Conservation (phyloP, 1,139 yeast genomes). For the Geotrichum cucujoidarum region DNA sequence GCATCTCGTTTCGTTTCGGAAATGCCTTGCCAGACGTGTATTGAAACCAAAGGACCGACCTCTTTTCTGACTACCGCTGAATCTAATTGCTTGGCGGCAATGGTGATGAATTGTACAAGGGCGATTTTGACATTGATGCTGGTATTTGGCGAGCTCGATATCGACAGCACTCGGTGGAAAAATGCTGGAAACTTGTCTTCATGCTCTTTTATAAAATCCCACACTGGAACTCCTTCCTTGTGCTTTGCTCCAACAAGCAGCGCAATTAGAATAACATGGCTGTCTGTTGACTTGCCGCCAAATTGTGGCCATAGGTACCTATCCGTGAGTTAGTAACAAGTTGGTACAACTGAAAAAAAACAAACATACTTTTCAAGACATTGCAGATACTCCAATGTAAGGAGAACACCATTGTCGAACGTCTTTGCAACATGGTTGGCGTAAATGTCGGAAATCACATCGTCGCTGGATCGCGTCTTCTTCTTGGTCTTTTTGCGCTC, state of each 20-base stretch:
- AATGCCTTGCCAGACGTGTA: constrained; percentile 37
- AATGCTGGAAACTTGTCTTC: constrained; percentile 29
- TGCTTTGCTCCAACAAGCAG: constrained; percentile 22
- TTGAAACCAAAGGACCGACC: constrained; percentile 40
- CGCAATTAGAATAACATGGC: constrained; percentile 41
- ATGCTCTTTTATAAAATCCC: constrained; percentile 23
- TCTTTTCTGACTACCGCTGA: constrained; percentile 28
- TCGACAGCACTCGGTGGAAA: constrained; percentile 30
- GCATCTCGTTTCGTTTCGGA: constrained; percentile 21
- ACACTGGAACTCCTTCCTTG: constrained; percentile 20
- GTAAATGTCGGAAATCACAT: constrained; percentile 3
- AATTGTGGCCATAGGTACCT: constrained; percentile 42
- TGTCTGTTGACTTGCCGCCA: constrained; percentile 39
- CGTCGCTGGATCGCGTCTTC: background rate
- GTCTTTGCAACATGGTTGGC: background rate
- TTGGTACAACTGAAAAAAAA: too few relatives aligned
- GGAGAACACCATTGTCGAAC: constrained; percentile 2
- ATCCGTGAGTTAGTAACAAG: too few relatives aligned
- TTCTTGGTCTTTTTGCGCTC: background rate
- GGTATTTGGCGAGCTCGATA: constrained; percentile 17
- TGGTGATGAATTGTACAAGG: constrained; percentile 29
- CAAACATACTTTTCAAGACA: constrained; percentile 25
- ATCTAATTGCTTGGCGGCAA: constrained; percentile 29
- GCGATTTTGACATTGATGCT: constrained; percentile 18
- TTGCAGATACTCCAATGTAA: constrained; percentile 22